phyloP scores from a whole-genome alignment of 345 rosid species.

The Theobroma cacao region DNA sequence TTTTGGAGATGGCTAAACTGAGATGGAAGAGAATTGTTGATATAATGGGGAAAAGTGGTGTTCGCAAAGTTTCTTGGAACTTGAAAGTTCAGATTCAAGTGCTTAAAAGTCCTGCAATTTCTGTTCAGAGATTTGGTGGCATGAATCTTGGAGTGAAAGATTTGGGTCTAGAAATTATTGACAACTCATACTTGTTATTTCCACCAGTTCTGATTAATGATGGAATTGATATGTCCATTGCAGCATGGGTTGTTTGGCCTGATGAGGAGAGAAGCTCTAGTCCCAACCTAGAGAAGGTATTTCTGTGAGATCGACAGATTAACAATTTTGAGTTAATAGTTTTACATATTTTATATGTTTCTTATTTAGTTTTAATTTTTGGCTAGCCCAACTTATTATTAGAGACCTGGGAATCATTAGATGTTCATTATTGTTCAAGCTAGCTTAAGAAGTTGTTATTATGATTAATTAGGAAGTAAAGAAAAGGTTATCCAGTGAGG shows the following conservation, averaged over 20 bases:
- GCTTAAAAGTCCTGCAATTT: conserved; percentile 64
- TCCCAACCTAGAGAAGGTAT: conserved; percentile 91
- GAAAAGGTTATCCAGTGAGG: conserved; percentile 80
- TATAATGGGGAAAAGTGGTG: conserved; percentile 63
- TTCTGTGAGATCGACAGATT: conserved; percentile 1
- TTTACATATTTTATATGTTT: not conserved
- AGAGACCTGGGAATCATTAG: not conserved
- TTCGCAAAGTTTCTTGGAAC: conserved; percentile 84
- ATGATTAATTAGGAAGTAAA: conserved; percentile 66
- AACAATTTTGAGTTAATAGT: conserved; percentile 1
- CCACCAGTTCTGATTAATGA: conserved; percentile 47
- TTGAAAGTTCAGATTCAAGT: conserved; percentile 86
- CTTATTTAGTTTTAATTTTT: not conserved
- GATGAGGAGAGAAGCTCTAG: conserved; percentile 89
- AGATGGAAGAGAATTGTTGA: conserved; percentile 76
- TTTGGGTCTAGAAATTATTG: conserved; percentile 48
- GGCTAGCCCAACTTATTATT: not conserved
- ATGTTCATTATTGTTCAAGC: conserved; percentile 13
- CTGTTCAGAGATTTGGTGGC: conserved; percentile 58
- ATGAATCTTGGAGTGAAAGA: conserved; percentile 36
- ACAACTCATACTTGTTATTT: conserved; percentile 50
- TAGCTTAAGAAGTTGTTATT: conserved; percentile 25
- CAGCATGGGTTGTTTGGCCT: conserved; percentile 96
- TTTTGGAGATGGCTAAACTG: conserved; percentile 44
- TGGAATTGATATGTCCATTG: conserved; percentile 70